These are phyloP conservation scores for Chlorella sp. DNA, from an alignment of 139 green algal species.

Conservation along the genomic window DNA sequence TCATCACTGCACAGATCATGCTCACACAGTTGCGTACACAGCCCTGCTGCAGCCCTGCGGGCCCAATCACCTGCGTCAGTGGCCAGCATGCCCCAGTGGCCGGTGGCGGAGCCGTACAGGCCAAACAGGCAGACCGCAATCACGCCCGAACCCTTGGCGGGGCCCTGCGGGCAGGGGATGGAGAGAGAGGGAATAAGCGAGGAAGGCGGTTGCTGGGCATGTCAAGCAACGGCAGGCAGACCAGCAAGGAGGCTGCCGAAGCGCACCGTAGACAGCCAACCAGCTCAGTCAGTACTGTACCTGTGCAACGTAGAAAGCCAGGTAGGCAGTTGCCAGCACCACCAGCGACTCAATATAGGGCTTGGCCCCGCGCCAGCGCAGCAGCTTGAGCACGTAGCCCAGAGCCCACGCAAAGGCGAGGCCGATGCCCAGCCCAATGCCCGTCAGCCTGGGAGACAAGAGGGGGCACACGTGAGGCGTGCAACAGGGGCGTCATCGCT, in stretches of 20 bases:
- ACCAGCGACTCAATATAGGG: conserved; percentile 66
- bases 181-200: background rate
- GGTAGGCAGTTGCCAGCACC: conserved; percentile 78
- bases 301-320: conserved; percentile 78
- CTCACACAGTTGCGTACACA: no score
- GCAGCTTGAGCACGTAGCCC: conserved; percentile 56
- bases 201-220: no score
- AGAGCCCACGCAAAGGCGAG: conserved; percentile 61
- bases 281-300: no score
- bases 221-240: no score
- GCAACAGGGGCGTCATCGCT: no score
- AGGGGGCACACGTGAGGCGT: no score
- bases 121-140: conserved; percentile 11
- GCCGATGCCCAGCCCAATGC: conserved; percentile 71
- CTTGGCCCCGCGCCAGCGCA: conserved; percentile 58
- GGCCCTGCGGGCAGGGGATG: background rate
- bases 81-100: conserved; percentile 22
- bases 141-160: conserved; percentile 11
- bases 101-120: conserved; percentile 7
- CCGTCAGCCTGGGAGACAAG: conserved; percentile 23
- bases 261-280: background rate
- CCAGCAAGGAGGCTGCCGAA: no score
- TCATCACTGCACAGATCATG: no score
- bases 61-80: background rate
- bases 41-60: no score